These are phyloP conservation scores for Camellia granthamiana DNA, from an alignment of 148 eudicot species.

Conservation along the genomic window DNA sequence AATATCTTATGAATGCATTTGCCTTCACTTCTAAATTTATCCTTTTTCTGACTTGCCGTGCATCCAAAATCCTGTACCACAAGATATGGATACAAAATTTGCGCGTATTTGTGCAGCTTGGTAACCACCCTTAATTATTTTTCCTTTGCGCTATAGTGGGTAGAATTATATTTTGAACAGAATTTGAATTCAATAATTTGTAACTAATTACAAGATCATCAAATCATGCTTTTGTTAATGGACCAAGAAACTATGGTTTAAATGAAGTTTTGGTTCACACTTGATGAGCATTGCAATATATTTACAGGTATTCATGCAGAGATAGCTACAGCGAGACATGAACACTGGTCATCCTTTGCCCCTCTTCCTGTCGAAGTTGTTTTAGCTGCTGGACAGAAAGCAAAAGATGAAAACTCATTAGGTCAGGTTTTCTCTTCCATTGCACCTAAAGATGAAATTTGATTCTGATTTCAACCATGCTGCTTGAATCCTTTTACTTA, in stretches of 20 bases:
- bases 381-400: constrained; percentile 76
- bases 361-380: constrained; percentile 79
- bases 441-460: background rate
- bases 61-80: background rate
- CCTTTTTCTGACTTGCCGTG: background rate
- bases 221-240: background rate
- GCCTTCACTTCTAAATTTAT: background rate
- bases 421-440: constrained; percentile 30
- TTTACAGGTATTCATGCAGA: constrained; percentile 74
- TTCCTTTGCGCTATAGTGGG: background rate
- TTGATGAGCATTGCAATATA: background rate
- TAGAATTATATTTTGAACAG: too few relatives aligned
- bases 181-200: background rate
- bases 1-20: background rate
- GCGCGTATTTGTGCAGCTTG: background rate
- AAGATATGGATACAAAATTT: background rate
- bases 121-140: background rate
- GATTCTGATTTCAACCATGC: background rate
- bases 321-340: constrained; percentile 69
- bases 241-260: background rate
- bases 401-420: constrained; percentile 53
- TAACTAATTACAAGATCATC: background rate
- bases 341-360: constrained; percentile 83
- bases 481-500: background rate
- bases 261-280: background rate